Evolutionary conservation across 2,329 filamentous ascomycete species (phyloP), one percentile per base, ranked within the genome.

Genomic region (Epichloe aotearoae): DNA sequence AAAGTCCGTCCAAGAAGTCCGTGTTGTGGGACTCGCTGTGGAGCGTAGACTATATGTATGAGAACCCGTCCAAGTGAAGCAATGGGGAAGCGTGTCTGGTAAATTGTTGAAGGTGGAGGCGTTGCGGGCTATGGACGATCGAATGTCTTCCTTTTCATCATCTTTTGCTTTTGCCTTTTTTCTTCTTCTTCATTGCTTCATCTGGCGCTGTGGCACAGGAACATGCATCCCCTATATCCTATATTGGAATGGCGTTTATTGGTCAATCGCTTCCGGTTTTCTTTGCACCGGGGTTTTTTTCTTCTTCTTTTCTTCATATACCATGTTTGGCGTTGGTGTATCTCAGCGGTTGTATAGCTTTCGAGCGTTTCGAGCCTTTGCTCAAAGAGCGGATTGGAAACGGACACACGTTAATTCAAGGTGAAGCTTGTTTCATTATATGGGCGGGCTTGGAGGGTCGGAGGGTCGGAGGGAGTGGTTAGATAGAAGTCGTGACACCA

Each of bases 21-120:
- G 67, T 81, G 4, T 71, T 82, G 10, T 84, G 79, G 78, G 79
- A 82, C 56, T 73, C 76, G 12, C 64, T 83, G 15, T 83, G 80
- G 79, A 79, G 71, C 54, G 60, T 82, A 26, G 79, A 83, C 57
- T 70, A 80, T 44, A 79, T 69, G 54, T 73, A 77, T 47, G 77
- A 76, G 56, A 73, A 70, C 41, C 57, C 59, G 2, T 49, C 51
- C n/a, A 62, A 55, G 54, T 62, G 57, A 54, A n/a, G 47, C 46
- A 41, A n/a, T n/a, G 20, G 8, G 41, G 37, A 23, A 33, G 26
- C 41, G 20, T 19, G 12, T 20, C 37, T 33, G 19, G 33, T 23
- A 15, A 4, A 30, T 11, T 30, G 26, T 30, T 11, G 3, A 30
- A 11, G 8, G 8, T 11, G 8, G 8, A 30, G 26, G 26, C 11